Evolutionary conservation across 2,329 filamentous ascomycete species (phyloP).

Genomic region (Alternaria metachromatica): DNA sequence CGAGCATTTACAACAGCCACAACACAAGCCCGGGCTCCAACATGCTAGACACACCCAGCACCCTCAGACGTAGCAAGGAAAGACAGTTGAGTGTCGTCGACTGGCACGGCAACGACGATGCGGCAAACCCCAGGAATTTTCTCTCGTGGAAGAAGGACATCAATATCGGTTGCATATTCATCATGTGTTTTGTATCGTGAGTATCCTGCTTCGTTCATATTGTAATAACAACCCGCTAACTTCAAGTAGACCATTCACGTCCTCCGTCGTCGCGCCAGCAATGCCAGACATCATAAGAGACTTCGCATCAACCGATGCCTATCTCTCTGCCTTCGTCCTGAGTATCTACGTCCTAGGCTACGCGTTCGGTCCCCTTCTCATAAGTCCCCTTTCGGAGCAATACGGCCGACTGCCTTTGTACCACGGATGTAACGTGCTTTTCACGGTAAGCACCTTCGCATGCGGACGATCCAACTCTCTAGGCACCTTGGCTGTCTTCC

Average conservation of each 20-base stretch:
- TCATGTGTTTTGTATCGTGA: conserved; percentile 26
- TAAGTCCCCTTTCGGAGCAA: conserved; percentile 36
- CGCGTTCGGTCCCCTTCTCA: conserved; percentile 34
- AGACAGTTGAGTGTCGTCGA: conserved; percentile 13
- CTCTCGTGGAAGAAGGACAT: conserved; percentile 24
- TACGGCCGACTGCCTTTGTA: conserved; percentile 54
- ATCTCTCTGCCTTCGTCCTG: conserved; percentile 32
- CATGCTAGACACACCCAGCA: not conserved
- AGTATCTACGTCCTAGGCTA: conserved; percentile 36
- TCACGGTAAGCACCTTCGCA: conserved; percentile 65
- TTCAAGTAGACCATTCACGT: conserved; percentile 27
- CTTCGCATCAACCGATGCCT: conserved; percentile 22
- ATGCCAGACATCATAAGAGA: conserved; percentile 24
- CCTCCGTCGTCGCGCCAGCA: conserved; percentile 34
- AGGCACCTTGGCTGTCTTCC: conserved; percentile 51
- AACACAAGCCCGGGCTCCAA: not conserved
- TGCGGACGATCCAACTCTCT: conserved; percentile 56
- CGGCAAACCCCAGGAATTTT: conserved; percentile 42
- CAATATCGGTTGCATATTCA: conserved; percentile 35
- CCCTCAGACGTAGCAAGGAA: not conserved
- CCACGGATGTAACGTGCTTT: conserved; percentile 62
- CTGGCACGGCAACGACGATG: conserved; percentile 25
- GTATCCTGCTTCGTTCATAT: not conserved
- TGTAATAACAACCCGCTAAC: not conserved
- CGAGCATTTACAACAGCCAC: not conserved